These are phyloP conservation scores for Trichophaea hybrida DNA, from an alignment of 2,329 filamentous ascomycete species.

Conservation along the genomic window DNA sequence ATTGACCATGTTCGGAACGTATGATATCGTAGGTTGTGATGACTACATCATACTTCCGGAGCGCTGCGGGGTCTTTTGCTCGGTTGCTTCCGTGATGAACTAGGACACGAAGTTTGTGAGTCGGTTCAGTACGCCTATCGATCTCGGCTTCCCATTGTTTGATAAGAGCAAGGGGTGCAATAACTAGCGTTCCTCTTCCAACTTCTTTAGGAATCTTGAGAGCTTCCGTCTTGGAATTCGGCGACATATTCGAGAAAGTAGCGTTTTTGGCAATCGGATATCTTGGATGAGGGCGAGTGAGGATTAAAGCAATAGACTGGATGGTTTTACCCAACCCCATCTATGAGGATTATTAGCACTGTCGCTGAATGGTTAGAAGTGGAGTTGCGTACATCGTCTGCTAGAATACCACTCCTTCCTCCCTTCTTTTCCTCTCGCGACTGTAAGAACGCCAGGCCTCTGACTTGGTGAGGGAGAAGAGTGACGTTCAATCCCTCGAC, in stretches of 20 bases:
- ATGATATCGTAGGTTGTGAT: constrained; percentile 95
- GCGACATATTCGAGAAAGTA: constrained; percentile 29
- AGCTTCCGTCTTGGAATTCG: constrained; percentile 31
- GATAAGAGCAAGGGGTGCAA: constrained; percentile 85
- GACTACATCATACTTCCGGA: constrained; percentile 82
- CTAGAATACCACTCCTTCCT: constrained; percentile 81
- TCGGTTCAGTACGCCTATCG: constrained; percentile 57
- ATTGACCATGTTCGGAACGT: constrained; percentile 71
- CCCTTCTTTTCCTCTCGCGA: constrained; percentile 76
- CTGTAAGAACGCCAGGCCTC: constrained; percentile 89
- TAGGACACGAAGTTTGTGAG: constrained; percentile 61
- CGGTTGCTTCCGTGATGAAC: constrained; percentile 83
- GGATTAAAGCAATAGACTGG: constrained; percentile 76
- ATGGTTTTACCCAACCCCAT: constrained; percentile 96
- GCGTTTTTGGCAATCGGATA: constrained; percentile 38
- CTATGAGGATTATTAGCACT: constrained; percentile 14
- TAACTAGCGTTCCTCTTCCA: constrained; percentile 69
- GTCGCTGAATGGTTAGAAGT: neutral
- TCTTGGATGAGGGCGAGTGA: constrained; percentile 58
- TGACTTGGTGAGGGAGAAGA: constrained; percentile 82
- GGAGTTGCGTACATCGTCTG: constrained; percentile 49
- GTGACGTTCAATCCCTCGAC: constrained; percentile 69
- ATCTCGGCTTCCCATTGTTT: constrained; percentile 96
- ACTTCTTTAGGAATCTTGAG: constrained; percentile 37
- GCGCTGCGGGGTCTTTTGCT: constrained; percentile 60